Base-by-base conservation (phyloP, 441 rosid species). In the Euphorbia schlechtendalii region DNA sequence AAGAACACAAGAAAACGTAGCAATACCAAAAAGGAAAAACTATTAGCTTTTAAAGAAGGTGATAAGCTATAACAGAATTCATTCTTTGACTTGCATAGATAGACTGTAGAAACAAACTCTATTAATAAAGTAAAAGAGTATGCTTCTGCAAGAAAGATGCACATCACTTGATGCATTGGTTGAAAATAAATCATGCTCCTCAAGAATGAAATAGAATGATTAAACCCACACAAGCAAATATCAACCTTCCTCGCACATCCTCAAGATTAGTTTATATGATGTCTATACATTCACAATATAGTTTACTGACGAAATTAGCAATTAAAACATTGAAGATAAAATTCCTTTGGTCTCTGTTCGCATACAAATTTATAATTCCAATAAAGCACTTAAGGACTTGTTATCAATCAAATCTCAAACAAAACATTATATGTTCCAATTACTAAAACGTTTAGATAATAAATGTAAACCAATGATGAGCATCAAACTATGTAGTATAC, bases 41-140 rank as follows among this genome's bases (percentile, higher is more conserved):
- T 28, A 57, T 46, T n/a, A n/a, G 20, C 13, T 6, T 41, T 65
- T 55, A 49, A 4, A 17, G 12, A 38, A 30, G 36, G 63, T 32
- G 22, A 14, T 20, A 21, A 70, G 30, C 25, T 24, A 28, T 11
- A 20, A 24, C 4, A 21, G n/a, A 14, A 40, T n/a, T 30, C 43
- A 53, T 52, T 60, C 21, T 61, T 65, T 22, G 38, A 45, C 45
- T 43, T 32, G 12, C 20, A 22, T 40, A 62, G 18, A 60, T 20
- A 55, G 12, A 36, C 17, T 32, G 12, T 15, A 36, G 51, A 30
- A 56, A 55, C 38, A 62, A 24, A 49, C 13, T 36, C 17, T 52
- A 41, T 2, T 8, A 67, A 56, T 43, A 43, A 32, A 36, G 15
- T 8, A 52, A 52, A 64, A 21, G 34, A 36, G 43, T 32, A 64